phyloP scores from a whole-genome alignment of 2,329 filamentous ascomycete genomes.

The Cryphonectria naterciae region DNA sequence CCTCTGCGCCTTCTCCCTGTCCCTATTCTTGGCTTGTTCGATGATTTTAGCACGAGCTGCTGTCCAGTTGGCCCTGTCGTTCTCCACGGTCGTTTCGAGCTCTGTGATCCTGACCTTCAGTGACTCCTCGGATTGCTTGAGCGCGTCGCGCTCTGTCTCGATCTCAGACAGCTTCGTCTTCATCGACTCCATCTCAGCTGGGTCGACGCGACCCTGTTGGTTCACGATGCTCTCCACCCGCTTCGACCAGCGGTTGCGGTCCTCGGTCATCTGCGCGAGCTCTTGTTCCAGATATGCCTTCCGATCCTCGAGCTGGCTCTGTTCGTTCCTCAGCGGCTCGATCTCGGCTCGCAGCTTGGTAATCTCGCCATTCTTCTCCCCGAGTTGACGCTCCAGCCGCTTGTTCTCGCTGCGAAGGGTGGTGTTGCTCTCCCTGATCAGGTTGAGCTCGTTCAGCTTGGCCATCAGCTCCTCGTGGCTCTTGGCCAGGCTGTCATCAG shows the following conservation, averaged over 20 bases:
- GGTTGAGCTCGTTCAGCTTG: constrained; percentile 92
- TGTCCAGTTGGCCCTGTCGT: constrained; percentile 59
- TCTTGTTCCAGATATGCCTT: constrained; percentile 83
- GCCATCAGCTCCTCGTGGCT: constrained; percentile 91
- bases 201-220: constrained; percentile 94
- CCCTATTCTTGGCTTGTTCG: constrained; percentile 66
- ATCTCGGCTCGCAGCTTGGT: constrained; percentile 76
- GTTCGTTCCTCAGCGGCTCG: constrained; percentile 78
- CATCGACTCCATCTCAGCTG: constrained; percentile 86
- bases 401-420: constrained; percentile 86
- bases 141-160: constrained; percentile 65
- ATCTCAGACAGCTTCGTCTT: constrained; percentile 75
- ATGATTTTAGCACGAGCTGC: constrained; percentile 57
- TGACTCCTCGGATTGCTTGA: constrained; percentile 54
- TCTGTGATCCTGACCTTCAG: constrained; percentile 59
- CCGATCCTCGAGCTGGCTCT: constrained; percentile 82
- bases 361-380: constrained; percentile 74
- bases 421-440: constrained; percentile 93
- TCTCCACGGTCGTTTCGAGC: constrained; percentile 55
- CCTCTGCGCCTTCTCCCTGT: constrained; percentile 55
- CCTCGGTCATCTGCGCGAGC: constrained; percentile 84
- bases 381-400: constrained; percentile 75
- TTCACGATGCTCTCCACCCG: constrained; percentile 93
- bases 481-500: constrained; percentile 72
- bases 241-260: constrained; percentile 94